These are phyloP conservation scores for Trichosporon asahii DNA, from an alignment of 1,284 basidiomycete genomes.

Conservation along the genomic window DNA sequence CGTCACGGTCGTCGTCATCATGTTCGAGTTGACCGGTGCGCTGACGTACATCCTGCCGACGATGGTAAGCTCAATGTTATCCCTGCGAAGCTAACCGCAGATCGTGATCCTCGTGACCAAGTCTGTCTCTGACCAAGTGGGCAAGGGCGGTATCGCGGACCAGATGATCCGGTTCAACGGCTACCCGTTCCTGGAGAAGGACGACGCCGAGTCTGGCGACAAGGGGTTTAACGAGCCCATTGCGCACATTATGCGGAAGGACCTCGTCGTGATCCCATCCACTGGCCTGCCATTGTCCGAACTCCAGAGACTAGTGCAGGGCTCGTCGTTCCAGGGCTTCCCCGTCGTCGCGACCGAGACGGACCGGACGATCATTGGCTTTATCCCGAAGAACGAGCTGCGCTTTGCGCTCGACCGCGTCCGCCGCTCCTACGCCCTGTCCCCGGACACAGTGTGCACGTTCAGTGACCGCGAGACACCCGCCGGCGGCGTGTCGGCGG, in stretches of 20 bases:
- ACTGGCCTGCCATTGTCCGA: conserved; percentile 72
- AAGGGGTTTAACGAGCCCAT: conserved; percentile 85
- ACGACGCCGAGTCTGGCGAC: conserved; percentile 87
- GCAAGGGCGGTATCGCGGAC: conserved; percentile 90
- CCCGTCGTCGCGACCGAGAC: conserved; percentile 66
- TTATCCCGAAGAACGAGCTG: conserved; percentile 82
- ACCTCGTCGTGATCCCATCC: conserved; percentile 69
- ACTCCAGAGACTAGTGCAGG: conserved; percentile 67
- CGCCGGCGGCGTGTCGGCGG: conserved; percentile 21
- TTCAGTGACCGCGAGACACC: conserved; percentile 56
- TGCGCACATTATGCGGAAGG: conserved; percentile 83
- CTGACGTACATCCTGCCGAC: conserved; percentile 96
- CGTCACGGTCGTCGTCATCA: conserved; percentile 97
- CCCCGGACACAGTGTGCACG: conserved; percentile 65
- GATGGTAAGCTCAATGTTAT: conserved; percentile 77
- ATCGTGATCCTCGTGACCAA: conserved; percentile 95
- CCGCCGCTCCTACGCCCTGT: conserved; percentile 61
- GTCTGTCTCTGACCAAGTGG: conserved; percentile 92
- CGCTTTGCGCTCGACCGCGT: conserved; percentile 80
- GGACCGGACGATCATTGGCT: conserved; percentile 69
- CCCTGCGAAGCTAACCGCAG: conserved; percentile 99
- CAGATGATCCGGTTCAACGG: conserved; percentile 97
- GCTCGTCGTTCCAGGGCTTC: conserved; percentile 80
- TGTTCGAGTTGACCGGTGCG: conserved; percentile 99
- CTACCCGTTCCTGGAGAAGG: conserved; percentile 83